phyloP scores from a whole-genome alignment of 2,329 filamentous ascomycete species.

The Claviceps digitariae region DNA sequence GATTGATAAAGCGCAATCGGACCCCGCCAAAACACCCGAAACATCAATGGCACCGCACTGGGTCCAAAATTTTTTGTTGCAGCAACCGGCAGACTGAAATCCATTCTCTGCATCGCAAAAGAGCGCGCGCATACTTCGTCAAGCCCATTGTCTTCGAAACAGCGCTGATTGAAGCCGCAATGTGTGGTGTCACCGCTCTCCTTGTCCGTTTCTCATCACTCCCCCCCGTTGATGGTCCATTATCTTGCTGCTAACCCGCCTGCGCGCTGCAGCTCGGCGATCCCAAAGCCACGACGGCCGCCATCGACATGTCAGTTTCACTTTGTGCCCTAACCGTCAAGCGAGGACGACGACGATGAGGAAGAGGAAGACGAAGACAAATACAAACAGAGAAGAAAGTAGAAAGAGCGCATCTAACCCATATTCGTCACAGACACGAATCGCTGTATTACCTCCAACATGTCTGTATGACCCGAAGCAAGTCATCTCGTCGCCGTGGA shows the following conservation, averaged over 20 bases:
- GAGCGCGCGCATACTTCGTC: not conserved
- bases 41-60: no score
- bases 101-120: not conserved
- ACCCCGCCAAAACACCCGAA: not conserved
- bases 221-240: not conserved
- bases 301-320: constrained; percentile 37
- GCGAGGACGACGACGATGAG: no score
- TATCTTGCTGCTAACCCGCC: not conserved
- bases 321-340: not conserved
- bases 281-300: constrained; percentile 28
- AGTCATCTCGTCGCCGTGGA: not conserved
- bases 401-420: not conserved
- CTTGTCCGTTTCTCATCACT: not conserved
- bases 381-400: not conserved
- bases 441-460: constrained; percentile 56
- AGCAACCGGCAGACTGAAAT: not conserved
- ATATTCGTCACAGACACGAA: constrained; percentile 35
- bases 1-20: not conserved
- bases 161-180: not conserved
- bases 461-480: constrained; percentile 14
- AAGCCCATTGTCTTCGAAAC: not conserved
- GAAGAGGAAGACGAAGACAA: not conserved
- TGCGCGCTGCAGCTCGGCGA: constrained; percentile 18
- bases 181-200: constrained; percentile 3
- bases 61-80: not conserved